Percentiles rank a stretch among this genome's conserved stretches.
Conservation (phyloP, 768 basidiomycete species). For the Rickenella mellea region DNA sequence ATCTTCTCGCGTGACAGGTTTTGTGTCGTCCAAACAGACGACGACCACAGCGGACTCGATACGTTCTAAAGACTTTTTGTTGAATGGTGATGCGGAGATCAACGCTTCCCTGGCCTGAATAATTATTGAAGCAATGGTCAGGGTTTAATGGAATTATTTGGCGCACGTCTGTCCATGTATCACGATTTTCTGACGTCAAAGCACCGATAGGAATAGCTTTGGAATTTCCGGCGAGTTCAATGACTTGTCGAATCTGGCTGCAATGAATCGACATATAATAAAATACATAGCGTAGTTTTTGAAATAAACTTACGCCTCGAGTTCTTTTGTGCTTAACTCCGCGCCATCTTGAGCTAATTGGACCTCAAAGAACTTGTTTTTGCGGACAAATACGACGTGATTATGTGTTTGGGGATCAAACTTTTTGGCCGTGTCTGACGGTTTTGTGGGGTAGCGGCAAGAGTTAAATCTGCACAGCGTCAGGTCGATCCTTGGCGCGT, state of each 20-base stretch:
- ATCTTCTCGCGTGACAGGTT: slow-evolving; percentile 74
- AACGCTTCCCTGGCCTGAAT: slow-evolving; percentile 49
- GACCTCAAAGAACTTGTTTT: slow-evolving; percentile 86
- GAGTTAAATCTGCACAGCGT: slow-evolving; percentile 67
- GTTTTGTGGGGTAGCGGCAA: slow-evolving; percentile 76
- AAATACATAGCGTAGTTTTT: slow-evolving; percentile 1
- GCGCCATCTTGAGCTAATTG: slow-evolving; percentile 53
- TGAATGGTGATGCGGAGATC: slow-evolving; percentile 52
- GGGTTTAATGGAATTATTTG: background rate
- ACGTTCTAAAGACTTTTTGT: slow-evolving; percentile 57
- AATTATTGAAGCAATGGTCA: slow-evolving; percentile 7
- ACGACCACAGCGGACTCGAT: slow-evolving; percentile 90
- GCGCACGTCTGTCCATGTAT: slow-evolving; percentile 76
- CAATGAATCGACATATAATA: slow-evolving; percentile 2
- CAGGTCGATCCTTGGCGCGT: background rate
- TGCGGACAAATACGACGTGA: slow-evolving; percentile 84
- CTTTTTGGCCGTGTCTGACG: slow-evolving; percentile 75
- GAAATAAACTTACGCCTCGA: slow-evolving; percentile 50
- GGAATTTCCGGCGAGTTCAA: slow-evolving; percentile 46
- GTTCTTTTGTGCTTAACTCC: slow-evolving; percentile 69
- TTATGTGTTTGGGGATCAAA: slow-evolving; percentile 69
- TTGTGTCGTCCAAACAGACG: slow-evolving; percentile 75
- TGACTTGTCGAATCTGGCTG: slow-evolving; percentile 63
- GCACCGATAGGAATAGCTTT: slow-evolving; percentile 58
- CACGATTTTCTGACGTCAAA: slow-evolving; percentile 82